Conservation (phyloP, 2,329 filamentous ascomycete genomes). For the Colletotrichum trifolii region DNA sequence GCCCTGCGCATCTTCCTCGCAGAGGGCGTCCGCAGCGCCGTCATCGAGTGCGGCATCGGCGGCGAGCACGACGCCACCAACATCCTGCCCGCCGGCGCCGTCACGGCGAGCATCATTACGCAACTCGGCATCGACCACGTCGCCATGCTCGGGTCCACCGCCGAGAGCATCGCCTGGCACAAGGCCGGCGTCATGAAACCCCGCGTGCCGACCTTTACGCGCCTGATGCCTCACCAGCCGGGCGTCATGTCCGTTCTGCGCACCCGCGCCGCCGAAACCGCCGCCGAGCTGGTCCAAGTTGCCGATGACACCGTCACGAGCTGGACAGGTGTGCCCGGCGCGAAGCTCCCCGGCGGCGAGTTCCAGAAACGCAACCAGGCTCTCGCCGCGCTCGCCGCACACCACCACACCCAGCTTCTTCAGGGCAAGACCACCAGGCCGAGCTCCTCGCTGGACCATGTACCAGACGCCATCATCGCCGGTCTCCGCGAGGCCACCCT, state of each 20-base stretch:
- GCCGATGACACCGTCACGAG: slow-evolving; percentile 12
- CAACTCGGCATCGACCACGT: slow-evolving; percentile 78
- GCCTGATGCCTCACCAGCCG: slow-evolving; percentile 41
- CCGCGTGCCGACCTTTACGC: slow-evolving; percentile 62
- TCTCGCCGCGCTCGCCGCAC: slow-evolving; percentile 60
- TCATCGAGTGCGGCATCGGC: slow-evolving; percentile 76
- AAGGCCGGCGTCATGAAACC: slow-evolving; percentile 78
- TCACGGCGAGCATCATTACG: slow-evolving; percentile 70
- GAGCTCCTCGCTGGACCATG: slow-evolving; percentile 39
- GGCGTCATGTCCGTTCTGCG: slow-evolving; percentile 59
- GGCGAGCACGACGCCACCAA: slow-evolving; percentile 78
- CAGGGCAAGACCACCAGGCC: slow-evolving; percentile 57
- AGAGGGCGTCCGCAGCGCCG: slow-evolving; percentile 70
- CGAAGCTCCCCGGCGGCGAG: slow-evolving; percentile 61
- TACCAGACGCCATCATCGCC: slow-evolving; percentile 74
- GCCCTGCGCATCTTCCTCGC: slow-evolving; percentile 74
- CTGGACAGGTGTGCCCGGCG: slow-evolving; percentile 44
- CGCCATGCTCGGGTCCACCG: slow-evolving; percentile 68
- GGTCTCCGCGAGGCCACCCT: slow-evolving; percentile 82
- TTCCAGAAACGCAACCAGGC: slow-evolving; percentile 72
- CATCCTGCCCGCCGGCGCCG: slow-evolving; percentile 60
- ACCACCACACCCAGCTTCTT: slow-evolving; percentile 37
- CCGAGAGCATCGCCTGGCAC: slow-evolving; percentile 78
- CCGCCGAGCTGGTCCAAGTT: slow-evolving; percentile 53
- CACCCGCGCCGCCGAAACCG: slow-evolving; percentile 64